phyloP scores from a whole-genome alignment of 2,329 filamentous ascomycete genomes.

The Arthroderma sp. region DNA sequence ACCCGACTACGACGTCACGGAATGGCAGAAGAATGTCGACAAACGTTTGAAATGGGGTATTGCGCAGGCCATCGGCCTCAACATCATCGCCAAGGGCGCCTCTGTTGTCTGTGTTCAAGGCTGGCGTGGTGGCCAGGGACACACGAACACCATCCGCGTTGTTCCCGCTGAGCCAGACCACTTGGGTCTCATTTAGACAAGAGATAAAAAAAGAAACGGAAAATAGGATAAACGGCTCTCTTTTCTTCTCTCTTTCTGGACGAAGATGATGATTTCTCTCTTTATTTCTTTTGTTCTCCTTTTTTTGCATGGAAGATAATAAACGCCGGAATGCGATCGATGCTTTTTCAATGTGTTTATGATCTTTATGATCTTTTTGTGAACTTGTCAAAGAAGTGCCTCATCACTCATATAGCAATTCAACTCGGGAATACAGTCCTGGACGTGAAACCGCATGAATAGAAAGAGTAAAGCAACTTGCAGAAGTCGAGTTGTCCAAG shows the following conservation, averaged over 20 bases:
- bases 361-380: background rate
- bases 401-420: background rate
- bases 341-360: background rate
- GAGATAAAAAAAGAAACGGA: background rate
- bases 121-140: slow-evolving; percentile 56
- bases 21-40: slow-evolving; percentile 99
- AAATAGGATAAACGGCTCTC: background rate
- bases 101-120: slow-evolving; percentile 55
- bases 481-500: background rate
- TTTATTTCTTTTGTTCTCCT: background rate
- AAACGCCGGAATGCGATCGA: background rate
- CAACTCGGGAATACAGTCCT: background rate
- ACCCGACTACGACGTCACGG: slow-evolving; percentile 82
- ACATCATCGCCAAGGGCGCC: slow-evolving; percentile 68
- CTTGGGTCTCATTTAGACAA: slow-evolving; percentile 24
- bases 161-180: slow-evolving; percentile 37
- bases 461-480: too few species aligned
- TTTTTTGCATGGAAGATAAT: background rate
- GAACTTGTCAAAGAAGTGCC: background rate
- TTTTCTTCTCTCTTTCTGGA: background rate
- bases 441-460: background rate
- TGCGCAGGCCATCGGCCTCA: slow-evolving; percentile 68
- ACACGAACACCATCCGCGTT: slow-evolving; percentile 52
- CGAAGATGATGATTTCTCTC: background rate
- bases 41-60: slow-evolving; percentile 96